Base-by-base conservation (phyloP, 1,284 basidiomycete species). In the Marasmius oreades region DNA sequence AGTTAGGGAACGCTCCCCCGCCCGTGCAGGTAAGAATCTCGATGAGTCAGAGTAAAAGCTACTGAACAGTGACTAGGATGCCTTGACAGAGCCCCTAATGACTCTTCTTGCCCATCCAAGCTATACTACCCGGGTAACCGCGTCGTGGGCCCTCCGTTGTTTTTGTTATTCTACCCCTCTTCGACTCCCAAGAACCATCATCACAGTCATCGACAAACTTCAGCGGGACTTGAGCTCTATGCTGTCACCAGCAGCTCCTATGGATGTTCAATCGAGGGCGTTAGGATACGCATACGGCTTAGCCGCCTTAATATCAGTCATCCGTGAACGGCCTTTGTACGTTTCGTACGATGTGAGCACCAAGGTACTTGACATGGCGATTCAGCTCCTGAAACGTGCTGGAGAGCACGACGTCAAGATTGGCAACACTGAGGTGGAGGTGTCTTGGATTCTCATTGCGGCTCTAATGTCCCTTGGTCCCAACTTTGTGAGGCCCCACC, bases 401-500 rank as follows among this genome's bases (percentile, higher is more conserved):
- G 92, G 92, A 12, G 93, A 97, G 57, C 95, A 98, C 67, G 91
- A 95, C 55, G 78, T 98, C 48, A 80, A 82, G 52, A 73, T 92
- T 33, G 94, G 93, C 0, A 82, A 83, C 7, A 79, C 93, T 45
- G 95, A 98, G 68, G 88, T 98, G 10, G 93, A 95, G 66, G 88
- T 96, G 2, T 94, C 96, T 0, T 99, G 97, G 97, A 93, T 89
- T 14, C 77, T 93, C 37, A 91, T 99, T 56, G 88, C 91, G 0
- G 87, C 93, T 0, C 76, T 99, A 51, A 95, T 98, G 90, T 83
- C 90, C 3, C 86, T 98, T 3, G 96, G 96, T 0, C 93, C 93
- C 5, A 90, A 93, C 63, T 98, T 98, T 64, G 93, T 98, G 51
- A 86, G 93, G 33, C 84, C 92, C 0, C 95, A 98, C 70, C 80